Percentiles rank a stretch among this genome's conserved stretches.
phyloP scores from a whole-genome alignment of 768 basidiomycete genomes.

The Sporobolomyces pararoseus region DNA sequence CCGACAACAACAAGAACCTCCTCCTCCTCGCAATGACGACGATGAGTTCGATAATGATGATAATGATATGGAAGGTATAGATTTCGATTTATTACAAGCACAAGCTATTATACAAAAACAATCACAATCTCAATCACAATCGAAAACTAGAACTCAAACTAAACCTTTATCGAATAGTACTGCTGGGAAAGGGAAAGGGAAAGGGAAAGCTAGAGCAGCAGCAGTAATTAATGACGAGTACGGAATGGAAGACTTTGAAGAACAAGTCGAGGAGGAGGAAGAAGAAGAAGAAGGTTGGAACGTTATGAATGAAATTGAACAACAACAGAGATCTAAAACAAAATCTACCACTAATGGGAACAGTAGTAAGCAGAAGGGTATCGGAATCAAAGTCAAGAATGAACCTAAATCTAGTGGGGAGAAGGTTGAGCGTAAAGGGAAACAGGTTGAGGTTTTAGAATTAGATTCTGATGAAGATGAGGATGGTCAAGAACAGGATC shows the following conservation, averaged over 20 bases:
- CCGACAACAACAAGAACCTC: neutral
- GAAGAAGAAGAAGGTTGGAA: slow-evolving; percentile 19
- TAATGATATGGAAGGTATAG: neutral
- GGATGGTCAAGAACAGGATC: neutral
- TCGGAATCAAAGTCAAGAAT: neutral
- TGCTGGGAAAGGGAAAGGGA: neutral
- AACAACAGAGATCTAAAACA: too few relatives aligned
- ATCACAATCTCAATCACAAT: neutral
- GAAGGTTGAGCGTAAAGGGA: neutral
- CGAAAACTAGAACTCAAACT: neutral
- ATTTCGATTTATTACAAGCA: neutral
- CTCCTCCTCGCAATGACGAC: neutral
- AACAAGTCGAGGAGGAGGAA: neutral
- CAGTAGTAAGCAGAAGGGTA: neutral
- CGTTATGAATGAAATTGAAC: slow-evolving; percentile 14
- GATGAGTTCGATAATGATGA: too few relatives aligned
- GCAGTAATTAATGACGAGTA: neutral
- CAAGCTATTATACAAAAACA: too few relatives aligned
- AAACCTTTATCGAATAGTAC: neutral
- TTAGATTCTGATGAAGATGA: slow-evolving; percentile 17
- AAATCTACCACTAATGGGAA: too few relatives aligned
- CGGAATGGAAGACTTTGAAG: neutral
- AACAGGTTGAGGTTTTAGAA: slow-evolving; percentile 13
- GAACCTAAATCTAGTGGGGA: neutral
- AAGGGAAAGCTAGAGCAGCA: neutral